Evolutionary conservation across 1,284 basidiomycete species (phyloP).

Genomic region (Rhodotorula sp.): DNA sequence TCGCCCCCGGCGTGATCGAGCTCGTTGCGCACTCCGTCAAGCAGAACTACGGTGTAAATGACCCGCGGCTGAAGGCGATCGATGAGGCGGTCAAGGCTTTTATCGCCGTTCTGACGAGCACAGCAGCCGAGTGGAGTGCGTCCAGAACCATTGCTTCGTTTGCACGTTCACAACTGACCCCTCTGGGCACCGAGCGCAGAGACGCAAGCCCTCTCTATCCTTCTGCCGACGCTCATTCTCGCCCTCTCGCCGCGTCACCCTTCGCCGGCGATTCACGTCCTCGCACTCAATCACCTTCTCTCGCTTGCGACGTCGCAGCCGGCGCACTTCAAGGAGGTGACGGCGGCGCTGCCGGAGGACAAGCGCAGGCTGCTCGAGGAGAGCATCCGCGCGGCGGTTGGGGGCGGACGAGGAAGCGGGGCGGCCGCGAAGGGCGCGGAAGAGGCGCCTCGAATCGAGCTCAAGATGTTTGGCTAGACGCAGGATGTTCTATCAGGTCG

Average conservation of each 20-base stretch:
- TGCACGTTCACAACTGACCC: not conserved
- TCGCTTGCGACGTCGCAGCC: constrained; percentile 73
- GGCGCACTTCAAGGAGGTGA: constrained; percentile 81
- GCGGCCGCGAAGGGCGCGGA: not conserved
- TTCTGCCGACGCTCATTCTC: constrained; percentile 76
- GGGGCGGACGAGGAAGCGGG: not conserved
- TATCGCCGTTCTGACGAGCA: constrained; percentile 62
- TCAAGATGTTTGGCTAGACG: constrained; percentile 29
- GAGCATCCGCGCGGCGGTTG: constrained; percentile 60
- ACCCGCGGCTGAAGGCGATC: constrained; percentile 47
- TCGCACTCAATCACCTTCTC: constrained; percentile 73
- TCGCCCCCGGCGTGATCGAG: constrained; percentile 77
- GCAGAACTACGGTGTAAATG: constrained; percentile 55
- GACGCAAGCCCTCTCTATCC: constrained; percentile 68
- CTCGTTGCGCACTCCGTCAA: constrained; percentile 55
- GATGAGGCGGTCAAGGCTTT: constrained; percentile 82
- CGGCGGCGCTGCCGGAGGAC: constrained; percentile 64
- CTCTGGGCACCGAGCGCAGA: constrained; percentile 53
- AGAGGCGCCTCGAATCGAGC: constrained; percentile 30
- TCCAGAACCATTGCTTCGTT: constrained; percentile 32
- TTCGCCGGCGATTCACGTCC: constrained; percentile 60
- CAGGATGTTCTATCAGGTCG: too few relatives aligned
- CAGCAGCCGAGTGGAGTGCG: constrained; percentile 67
- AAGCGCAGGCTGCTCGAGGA: constrained; percentile 70
- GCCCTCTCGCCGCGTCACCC: constrained; percentile 64